These are phyloP conservation scores for Aspergillus glaucus DNA, from an alignment of 2,329 filamentous ascomycete species.

Conservation along the genomic window DNA sequence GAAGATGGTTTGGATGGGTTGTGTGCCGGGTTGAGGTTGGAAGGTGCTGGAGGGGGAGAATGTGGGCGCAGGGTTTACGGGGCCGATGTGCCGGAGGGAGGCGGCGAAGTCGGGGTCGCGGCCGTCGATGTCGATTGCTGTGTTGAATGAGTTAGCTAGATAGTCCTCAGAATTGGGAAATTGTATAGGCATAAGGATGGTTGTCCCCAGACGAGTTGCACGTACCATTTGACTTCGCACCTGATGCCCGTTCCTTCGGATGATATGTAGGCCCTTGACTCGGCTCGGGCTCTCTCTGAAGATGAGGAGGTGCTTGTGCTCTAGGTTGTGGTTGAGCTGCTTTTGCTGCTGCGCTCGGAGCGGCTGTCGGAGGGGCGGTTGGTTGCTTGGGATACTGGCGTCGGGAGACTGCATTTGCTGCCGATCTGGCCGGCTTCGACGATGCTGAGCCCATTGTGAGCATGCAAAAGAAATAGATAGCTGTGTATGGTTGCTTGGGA, in stretches of 20 bases:
- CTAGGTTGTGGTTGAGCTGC: constrained; percentile 2
- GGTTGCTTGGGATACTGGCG: constrained; percentile 52
- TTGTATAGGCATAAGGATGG: neutral
- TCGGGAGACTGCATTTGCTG: constrained; percentile 43
- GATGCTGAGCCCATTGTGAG: constrained; percentile 51
- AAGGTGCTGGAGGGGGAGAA: constrained; percentile 51
- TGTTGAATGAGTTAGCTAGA: neutral
- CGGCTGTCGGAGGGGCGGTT: constrained; percentile 30
- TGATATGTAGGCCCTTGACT: constrained; percentile 28
- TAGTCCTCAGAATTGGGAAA: neutral
- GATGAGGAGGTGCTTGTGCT: neutral
- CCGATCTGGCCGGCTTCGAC: constrained; percentile 49
- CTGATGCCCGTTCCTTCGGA: constrained; percentile 28
- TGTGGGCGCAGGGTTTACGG: constrained; percentile 53
- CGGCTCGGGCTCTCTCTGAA: constrained; percentile 4
- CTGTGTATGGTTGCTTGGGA: constrained; percentile 1
- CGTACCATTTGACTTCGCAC: constrained; percentile 30
- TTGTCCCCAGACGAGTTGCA: neutral
- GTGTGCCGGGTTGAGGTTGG: constrained; percentile 11
- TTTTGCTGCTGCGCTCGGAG: constrained; percentile 20
- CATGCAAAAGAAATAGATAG: neutral
- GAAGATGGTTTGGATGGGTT: constrained; percentile 31
- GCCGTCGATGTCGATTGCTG: constrained; percentile 55
- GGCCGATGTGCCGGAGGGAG: constrained; percentile 64
- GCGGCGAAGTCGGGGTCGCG: constrained; percentile 64